A percentile compares a stretch with the other conserved stretches of the same genome.
phyloP scores from a whole-genome alignment of 805 yeast genomes.

The Candida nemodendra region DNA sequence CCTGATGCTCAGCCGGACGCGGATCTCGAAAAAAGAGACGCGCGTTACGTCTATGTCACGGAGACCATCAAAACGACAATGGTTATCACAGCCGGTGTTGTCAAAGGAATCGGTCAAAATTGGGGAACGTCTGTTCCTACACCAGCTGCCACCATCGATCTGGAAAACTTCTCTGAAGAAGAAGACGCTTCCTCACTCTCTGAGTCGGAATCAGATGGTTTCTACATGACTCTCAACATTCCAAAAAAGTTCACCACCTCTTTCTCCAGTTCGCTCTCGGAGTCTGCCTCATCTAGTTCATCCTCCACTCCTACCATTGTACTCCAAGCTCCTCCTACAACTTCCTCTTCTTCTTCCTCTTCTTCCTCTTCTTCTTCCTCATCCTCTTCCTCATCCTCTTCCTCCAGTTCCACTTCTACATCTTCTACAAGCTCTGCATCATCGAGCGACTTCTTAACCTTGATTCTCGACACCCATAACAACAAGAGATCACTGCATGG shows the following conservation, averaged over 20 bases:
- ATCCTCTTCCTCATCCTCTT: constrained; percentile 19
- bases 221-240: too few relatives aligned
- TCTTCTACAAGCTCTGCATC: constrained; percentile 17
- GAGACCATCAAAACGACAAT: constrained; percentile 24
- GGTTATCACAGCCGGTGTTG: constrained; percentile 21
- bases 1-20: constrained; percentile 12
- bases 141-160: neutral
- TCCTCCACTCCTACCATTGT: constrained; percentile 8
- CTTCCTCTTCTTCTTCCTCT: constrained; percentile 16
- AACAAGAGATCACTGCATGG: constrained; percentile 53
- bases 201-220: too few relatives aligned
- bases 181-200: too few relatives aligned
- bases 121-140: constrained; percentile 2
- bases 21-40: constrained; percentile 19
- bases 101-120: constrained; percentile 15
- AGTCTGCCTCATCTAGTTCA: constrained; percentile 8
- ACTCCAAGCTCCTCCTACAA: constrained; percentile 11
- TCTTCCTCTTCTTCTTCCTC: constrained; percentile 19
- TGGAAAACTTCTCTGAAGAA: neutral
- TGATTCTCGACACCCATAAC: constrained; percentile 62
- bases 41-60: constrained; percentile 24
- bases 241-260: too few relatives aligned
- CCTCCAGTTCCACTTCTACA: constrained; percentile 19
- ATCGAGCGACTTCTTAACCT: constrained; percentile 22
- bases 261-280: constrained; percentile 1